Conservation (phyloP, 129 eudicot species). For the Deinandra increscens region DNA sequence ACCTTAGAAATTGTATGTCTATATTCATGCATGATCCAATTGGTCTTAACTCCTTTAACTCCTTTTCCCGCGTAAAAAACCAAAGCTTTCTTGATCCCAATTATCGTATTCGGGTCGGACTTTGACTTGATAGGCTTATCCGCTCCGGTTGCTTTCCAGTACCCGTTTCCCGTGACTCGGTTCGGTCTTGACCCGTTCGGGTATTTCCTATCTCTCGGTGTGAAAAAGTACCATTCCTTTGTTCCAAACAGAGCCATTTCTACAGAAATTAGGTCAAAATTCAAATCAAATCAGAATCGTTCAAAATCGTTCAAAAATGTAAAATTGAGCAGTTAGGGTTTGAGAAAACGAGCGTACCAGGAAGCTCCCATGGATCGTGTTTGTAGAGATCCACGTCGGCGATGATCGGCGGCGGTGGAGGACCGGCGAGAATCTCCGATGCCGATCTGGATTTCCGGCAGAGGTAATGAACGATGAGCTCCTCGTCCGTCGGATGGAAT, state of each 20-base stretch:
- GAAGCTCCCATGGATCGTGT: slow-evolving; percentile 44
- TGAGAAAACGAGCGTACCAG: slow-evolving; percentile 26
- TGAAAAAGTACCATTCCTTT: slow-evolving; percentile 44
- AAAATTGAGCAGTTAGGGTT: neutral
- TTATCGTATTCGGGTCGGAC: neutral
- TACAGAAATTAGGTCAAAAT: neutral
- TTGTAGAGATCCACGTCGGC: slow-evolving; percentile 46
- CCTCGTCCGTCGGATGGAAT: slow-evolving; percentile 45
- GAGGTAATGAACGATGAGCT: slow-evolving; percentile 35
- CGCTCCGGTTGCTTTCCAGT: slow-evolving; percentile 48
- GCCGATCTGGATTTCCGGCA: slow-evolving; percentile 18
- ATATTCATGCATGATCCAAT: slow-evolving; percentile 50
- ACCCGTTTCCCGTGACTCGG: slow-evolving; percentile 40
- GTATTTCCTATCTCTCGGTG: slow-evolving; percentile 45
- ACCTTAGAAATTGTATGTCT: slow-evolving; percentile 24
- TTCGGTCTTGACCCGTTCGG: slow-evolving; percentile 40
- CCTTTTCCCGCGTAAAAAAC: slow-evolving; percentile 42
- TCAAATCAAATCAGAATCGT: neutral
- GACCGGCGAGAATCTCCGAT: neutral
- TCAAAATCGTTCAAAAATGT: too few relatives aligned
- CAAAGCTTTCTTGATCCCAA: slow-evolving; percentile 38
- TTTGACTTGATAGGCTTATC: slow-evolving; percentile 29
- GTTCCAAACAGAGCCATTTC: slow-evolving; percentile 42
- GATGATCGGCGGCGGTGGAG: slow-evolving; percentile 30
- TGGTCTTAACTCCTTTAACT: slow-evolving; percentile 29